Conservation (phyloP, 306 rosid species). For the Cercis canadensis region DNA sequence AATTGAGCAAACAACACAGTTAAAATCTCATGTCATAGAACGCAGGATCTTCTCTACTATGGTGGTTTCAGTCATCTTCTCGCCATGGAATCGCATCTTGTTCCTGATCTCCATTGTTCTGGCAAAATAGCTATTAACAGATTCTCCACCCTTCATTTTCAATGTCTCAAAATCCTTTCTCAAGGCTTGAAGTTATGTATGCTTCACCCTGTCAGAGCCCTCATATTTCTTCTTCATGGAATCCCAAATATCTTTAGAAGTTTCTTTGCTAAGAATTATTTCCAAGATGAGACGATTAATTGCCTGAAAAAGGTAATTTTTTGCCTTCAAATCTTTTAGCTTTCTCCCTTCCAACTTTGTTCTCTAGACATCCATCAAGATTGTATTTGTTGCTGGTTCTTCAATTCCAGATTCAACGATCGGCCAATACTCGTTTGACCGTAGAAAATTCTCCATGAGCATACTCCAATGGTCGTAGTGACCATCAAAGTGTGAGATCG, state of each 20-base stretch:
- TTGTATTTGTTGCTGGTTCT: background rate
- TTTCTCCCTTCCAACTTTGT: constrained; percentile 11
- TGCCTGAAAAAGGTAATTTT: constrained; percentile 8
- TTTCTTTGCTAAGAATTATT: constrained; percentile 18
- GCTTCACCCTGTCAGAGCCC: constrained; percentile 14
- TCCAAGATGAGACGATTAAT: background rate
- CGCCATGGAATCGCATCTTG: no score
- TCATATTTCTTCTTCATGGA: constrained; percentile 17
- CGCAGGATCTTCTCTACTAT: no score
- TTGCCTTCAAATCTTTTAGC: constrained; percentile 7
- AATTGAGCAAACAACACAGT: no score
- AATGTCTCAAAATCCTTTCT: no score
- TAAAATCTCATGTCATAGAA: no score
- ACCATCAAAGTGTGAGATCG: background rate
- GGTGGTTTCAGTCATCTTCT: no score
- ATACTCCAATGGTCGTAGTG: background rate
- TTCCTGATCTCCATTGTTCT: no score
- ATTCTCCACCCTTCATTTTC: no score
- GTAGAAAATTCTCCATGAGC: background rate
- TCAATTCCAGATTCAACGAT: background rate
- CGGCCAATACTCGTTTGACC: background rate
- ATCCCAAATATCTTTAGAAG: constrained; percentile 11
- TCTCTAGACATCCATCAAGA: background rate
- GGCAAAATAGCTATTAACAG: background rate
- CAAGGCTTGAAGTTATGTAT: background rate